Percentiles rank a stretch among this genome's conserved stretches.
Conservation (phyloP, 176 grass and related monocot species). For the Tuctoria greenei region DNA sequence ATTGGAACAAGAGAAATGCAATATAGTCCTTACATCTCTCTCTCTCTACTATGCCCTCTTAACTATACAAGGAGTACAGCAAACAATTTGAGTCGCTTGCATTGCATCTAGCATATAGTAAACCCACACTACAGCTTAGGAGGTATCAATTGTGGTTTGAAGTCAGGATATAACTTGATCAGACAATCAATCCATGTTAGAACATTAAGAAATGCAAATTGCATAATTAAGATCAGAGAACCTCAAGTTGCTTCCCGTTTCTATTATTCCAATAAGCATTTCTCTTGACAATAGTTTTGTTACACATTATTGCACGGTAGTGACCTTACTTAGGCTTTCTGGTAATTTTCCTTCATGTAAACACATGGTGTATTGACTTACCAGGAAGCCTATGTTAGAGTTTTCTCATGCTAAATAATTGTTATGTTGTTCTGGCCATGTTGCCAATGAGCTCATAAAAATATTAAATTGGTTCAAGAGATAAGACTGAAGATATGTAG, state of each 20-base stretch:
- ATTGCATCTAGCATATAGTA: background rate
- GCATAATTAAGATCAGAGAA: background rate
- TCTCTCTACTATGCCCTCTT: background rate
- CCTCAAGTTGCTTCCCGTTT: background rate
- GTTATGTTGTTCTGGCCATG: background rate
- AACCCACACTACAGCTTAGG: background rate
- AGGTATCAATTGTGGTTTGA: background rate
- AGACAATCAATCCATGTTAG: background rate
- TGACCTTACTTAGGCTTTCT: background rate
- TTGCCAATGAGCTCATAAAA: background rate
- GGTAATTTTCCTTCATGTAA: background rate
- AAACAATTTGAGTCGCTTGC: too few relatives aligned
- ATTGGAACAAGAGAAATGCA: background rate
- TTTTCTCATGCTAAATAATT: background rate
- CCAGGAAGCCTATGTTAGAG: background rate
- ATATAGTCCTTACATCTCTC: background rate
- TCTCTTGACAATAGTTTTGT: background rate
- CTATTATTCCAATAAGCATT: conserved; percentile 2
- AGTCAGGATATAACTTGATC: background rate
- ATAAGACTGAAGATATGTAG: background rate
- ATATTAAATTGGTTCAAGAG: background rate
- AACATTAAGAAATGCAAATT: background rate
- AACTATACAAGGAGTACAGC: background rate
- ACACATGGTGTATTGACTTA: background rate
- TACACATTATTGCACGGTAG: background rate